Conservation (phyloP, 345 rosid genomes). For the Ailanthus altissimus region DNA sequence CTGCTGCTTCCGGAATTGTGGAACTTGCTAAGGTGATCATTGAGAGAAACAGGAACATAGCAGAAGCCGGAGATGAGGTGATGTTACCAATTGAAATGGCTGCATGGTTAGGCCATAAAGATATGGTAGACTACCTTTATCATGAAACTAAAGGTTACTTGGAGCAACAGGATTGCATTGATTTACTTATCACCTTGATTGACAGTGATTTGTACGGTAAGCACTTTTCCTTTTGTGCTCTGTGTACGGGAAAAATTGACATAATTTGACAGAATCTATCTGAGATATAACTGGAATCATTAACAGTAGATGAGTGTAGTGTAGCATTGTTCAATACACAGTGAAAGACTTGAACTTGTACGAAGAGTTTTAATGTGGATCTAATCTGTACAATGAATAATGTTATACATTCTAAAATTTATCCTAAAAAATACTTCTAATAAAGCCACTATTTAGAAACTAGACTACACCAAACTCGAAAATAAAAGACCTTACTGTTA, state of each 20-base stretch:
- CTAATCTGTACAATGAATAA: no score
- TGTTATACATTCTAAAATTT: no score
- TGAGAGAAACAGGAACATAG: not conserved
- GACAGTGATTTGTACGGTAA: not conserved
- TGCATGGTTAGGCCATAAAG: slow-evolving; percentile 17
- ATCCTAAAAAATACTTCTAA: no score
- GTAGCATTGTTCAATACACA: no score
- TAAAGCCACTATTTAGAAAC: no score
- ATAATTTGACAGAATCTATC: not conserved
- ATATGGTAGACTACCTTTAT: slow-evolving; percentile 25
- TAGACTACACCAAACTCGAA: no score
- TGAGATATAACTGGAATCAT: not conserved
- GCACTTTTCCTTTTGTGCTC: not conserved
- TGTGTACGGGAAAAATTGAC: not conserved
- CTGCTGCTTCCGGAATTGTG: slow-evolving; percentile 17
- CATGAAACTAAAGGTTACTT: not conserved
- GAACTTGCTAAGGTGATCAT: slow-evolving; percentile 14
- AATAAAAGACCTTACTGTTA: no score
- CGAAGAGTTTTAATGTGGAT: no score
- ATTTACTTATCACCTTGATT: not conserved
- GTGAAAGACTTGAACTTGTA: no score
- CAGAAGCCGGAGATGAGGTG: not conserved
- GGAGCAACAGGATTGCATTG: not conserved
- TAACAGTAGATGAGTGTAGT: no score
- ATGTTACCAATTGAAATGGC: slow-evolving; percentile 15